phyloP scores from a whole-genome alignment of 2,329 filamentous ascomycete species.

The Echinosphaeria canescens region DNA sequence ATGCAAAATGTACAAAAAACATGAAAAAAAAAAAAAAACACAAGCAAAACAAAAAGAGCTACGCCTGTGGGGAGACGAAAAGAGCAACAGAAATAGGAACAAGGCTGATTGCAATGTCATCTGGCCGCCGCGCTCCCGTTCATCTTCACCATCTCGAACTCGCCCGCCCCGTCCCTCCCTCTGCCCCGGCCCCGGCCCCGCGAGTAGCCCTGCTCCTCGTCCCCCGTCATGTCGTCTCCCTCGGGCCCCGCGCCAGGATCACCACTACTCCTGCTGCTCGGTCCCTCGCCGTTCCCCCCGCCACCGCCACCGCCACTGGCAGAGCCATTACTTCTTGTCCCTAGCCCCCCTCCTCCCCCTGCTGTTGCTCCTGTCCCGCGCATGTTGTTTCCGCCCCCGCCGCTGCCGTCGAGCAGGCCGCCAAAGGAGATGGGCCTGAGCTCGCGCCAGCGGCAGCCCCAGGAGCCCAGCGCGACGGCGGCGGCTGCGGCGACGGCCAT shows the following conservation, averaged over 20 bases:
- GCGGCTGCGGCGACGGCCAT: conserved; percentile 23
- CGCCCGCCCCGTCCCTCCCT: conserved; percentile 29
- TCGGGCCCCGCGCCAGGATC: conserved; percentile 5
- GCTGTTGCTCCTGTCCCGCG: background rate
- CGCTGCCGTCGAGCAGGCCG: conserved; percentile 22
- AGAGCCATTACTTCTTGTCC: conserved; percentile 10
- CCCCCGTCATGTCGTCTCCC: conserved; percentile 9
- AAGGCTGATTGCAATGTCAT: no score
- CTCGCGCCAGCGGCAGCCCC: conserved; percentile 83
- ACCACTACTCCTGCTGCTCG: no score
- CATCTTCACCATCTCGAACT: no score
- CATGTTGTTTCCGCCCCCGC: conserved; percentile 4
- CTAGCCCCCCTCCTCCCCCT: background rate
- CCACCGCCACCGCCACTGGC: conserved; percentile 9
- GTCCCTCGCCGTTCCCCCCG: conserved; percentile 6
- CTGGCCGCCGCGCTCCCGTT: no score
- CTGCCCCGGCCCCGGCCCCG: conserved; percentile 27
- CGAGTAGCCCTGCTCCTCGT: conserved; percentile 26
- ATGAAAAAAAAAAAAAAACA: no score
- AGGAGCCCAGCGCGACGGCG: conserved; percentile 47
- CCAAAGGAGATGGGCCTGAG: conserved; percentile 77
- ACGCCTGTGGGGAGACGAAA: no score
- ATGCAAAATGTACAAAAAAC: no score
- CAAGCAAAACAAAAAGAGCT: no score
- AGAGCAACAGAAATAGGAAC: no score